A percentile compares a stretch with the other conserved stretches of the same genome.
Conservation (phyloP, 179 eudicot genomes). For the Silene noctiflora region DNA sequence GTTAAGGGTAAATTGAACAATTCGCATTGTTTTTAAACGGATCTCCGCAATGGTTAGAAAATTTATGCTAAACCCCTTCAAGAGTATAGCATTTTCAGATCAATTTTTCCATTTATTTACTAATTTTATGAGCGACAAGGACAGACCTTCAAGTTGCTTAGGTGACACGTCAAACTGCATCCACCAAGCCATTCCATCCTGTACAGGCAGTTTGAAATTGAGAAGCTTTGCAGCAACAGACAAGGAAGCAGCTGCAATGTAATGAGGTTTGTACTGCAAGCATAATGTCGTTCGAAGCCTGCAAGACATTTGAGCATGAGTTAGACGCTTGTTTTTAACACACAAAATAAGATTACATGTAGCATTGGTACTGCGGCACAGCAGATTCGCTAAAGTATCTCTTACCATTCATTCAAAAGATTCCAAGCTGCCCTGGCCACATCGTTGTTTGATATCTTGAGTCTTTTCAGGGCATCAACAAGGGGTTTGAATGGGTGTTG, state of each 20-base stretch:
- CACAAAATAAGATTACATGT: neutral
- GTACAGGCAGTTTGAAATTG: conserved; percentile 48
- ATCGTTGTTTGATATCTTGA: conserved; percentile 52
- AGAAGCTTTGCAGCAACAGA: conserved; percentile 60
- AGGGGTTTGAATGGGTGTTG: conserved; percentile 72
- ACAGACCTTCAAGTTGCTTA: conserved; percentile 59
- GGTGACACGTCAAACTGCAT: conserved; percentile 70
- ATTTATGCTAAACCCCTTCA: neutral
- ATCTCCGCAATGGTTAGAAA: neutral
- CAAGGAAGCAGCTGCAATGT: conserved; percentile 68
- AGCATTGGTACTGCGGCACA: neutral
- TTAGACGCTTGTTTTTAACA: neutral
- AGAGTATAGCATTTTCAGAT: neutral
- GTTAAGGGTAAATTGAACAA: too few species aligned
- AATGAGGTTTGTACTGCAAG: conserved; percentile 77
- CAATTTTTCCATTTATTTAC: neutral
- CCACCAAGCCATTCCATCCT: conserved; percentile 65
- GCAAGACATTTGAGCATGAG: conserved; percentile 18
- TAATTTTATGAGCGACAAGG: conserved; percentile 5
- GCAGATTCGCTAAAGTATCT: neutral
- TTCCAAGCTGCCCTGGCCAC: conserved; percentile 73
- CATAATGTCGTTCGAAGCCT: conserved; percentile 66
- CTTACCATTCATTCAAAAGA: conserved; percentile 68
- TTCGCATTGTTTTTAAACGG: neutral
- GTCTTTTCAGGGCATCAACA: conserved; percentile 59